A percentile compares a stretch with the other conserved stretches of the same genome.
Conservation (phyloP, 768 basidiomycete species). For the Collybiopsis luxurians region DNA sequence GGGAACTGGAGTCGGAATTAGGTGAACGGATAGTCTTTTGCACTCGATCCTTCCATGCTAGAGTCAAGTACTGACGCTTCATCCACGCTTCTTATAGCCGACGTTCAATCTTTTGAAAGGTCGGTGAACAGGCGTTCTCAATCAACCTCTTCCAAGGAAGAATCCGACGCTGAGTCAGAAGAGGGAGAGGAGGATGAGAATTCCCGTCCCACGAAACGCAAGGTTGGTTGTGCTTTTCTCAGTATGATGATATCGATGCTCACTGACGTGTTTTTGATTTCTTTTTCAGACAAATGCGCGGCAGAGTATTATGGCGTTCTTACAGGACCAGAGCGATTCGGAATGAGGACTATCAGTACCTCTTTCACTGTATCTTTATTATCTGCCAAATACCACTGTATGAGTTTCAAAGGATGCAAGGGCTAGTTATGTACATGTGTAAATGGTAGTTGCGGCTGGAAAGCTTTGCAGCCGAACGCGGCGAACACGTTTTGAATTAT, state of each 20-base stretch:
- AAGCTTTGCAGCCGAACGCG: too few relatives aligned
- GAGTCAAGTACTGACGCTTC: too few relatives aligned
- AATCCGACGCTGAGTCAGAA: slow-evolving; percentile 13
- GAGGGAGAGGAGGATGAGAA: slow-evolving; percentile 27
- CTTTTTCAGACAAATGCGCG: slow-evolving; percentile 39
- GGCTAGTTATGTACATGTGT: too few relatives aligned
- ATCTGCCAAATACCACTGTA: too few relatives aligned
- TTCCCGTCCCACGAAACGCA: slow-evolving; percentile 33
- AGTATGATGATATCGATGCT: background rate
- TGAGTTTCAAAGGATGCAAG: too few relatives aligned
- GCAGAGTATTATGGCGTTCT: slow-evolving; percentile 67
- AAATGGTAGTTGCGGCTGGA: too few relatives aligned
- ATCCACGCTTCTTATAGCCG: slow-evolving; percentile 44
- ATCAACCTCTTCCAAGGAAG: slow-evolving; percentile 25
- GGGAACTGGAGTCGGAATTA: slow-evolving; percentile 78
- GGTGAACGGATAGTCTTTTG: slow-evolving; percentile 35
- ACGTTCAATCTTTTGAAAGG: slow-evolving; percentile 69
- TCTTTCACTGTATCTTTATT: too few relatives aligned
- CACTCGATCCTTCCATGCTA: too few relatives aligned
- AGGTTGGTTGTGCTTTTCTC: slow-evolving; percentile 29
- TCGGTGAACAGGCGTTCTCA: slow-evolving; percentile 30
- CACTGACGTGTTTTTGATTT: background rate
- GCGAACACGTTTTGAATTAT: too few relatives aligned
- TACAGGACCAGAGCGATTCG: slow-evolving; percentile 69
- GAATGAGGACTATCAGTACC: too few relatives aligned